Evolutionary conservation across 306 rosid species (phyloP).

Genomic region (Herpetospermum pedunculosum): DNA sequence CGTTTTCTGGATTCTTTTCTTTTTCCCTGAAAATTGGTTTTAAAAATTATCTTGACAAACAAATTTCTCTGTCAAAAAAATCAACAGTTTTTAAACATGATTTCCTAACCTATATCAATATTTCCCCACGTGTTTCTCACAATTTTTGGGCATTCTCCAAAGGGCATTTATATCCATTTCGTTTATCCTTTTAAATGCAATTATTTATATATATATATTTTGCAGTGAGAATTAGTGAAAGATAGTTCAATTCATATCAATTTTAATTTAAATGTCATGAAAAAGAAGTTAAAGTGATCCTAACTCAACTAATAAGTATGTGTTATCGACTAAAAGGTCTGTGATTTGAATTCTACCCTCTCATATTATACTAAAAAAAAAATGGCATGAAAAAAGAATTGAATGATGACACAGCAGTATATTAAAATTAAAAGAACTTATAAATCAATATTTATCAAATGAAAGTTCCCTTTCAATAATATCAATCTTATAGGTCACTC

Average conservation of each 20-base stretch:
- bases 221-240: background rate
- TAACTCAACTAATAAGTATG: too few relatives aligned
- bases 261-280: background rate
- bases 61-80: too few relatives aligned
- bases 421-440: background rate
- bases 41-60: background rate
- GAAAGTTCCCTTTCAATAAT: background rate
- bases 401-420: background rate
- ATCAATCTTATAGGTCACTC: background rate
- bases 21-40: background rate
- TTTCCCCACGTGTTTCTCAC: background rate
- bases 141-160: background rate
- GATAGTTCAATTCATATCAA: background rate
- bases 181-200: background rate
- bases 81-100: too few relatives aligned
- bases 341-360: too few relatives aligned
- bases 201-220: background rate
- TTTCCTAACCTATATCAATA: too few relatives aligned
- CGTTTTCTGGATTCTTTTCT: background rate
- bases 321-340: too few relatives aligned
- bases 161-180: too few relatives aligned
- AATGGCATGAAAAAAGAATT: background rate
- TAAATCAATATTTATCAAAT: background rate
- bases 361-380: too few relatives aligned
- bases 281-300: too few relatives aligned